phyloP scores from a whole-genome alignment of 257 asterid genomes.

The Solanum rostratum region DNA sequence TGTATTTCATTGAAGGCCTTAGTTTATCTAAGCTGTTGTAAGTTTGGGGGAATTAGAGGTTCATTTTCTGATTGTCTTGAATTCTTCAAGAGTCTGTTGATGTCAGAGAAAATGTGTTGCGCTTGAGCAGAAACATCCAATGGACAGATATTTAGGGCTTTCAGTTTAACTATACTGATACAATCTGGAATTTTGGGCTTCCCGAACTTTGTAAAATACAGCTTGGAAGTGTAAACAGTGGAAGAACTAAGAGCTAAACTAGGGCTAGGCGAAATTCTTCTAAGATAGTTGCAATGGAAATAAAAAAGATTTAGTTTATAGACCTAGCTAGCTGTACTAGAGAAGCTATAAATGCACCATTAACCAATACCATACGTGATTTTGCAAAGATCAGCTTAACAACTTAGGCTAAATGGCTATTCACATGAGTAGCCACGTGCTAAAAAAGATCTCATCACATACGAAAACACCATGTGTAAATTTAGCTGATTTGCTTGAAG shows the following conservation, averaged over 20 bases:
- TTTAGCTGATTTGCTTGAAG: neutral
- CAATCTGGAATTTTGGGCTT: neutral
- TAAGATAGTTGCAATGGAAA: neutral
- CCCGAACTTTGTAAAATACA: neutral
- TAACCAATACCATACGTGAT: neutral
- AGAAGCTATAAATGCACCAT: neutral
- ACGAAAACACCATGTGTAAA: neutral
- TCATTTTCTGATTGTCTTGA: neutral
- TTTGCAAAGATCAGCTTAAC: neutral
- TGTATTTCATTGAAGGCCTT: neutral
- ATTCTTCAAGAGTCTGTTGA: neutral
- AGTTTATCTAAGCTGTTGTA: neutral
- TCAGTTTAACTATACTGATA: neutral
- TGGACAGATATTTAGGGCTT: neutral
- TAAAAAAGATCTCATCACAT: neutral
- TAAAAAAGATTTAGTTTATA: neutral
- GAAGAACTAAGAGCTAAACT: neutral
- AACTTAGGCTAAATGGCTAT: neutral
- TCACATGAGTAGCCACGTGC: neutral
- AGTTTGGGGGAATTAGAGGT: neutral
- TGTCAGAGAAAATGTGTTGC: neutral
- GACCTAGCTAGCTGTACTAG: neutral
- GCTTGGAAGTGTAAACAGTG: neutral
- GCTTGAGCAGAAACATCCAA: neutral
- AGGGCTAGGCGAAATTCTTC: neutral